These are phyloP conservation scores for Torrubiellomyces zombiae DNA, from an alignment of 2,329 filamentous ascomycete genomes.

Conservation along the genomic window DNA sequence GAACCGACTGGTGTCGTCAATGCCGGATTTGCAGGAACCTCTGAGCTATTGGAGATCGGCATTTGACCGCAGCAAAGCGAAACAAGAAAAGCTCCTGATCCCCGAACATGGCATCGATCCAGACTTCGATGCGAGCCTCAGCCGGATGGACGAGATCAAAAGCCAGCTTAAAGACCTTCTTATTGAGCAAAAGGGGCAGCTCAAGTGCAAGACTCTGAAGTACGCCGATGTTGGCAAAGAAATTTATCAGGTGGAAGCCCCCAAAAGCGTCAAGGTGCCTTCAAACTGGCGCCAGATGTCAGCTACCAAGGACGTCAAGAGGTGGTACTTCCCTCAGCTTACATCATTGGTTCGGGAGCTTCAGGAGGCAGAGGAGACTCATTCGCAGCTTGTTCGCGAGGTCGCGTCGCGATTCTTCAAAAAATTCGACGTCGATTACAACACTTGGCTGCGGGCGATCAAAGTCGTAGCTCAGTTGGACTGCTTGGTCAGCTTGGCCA, in stretches of 20 bases:
- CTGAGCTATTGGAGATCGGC: slow-evolving; percentile 80
- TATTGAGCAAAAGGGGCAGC: slow-evolving; percentile 50
- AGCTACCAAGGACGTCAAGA: slow-evolving; percentile 73
- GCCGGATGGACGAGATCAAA: slow-evolving; percentile 60
- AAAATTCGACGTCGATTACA: slow-evolving; percentile 77
- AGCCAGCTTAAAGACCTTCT: slow-evolving; percentile 55
- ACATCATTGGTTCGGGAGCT: slow-evolving; percentile 68
- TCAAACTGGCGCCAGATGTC: slow-evolving; percentile 94
- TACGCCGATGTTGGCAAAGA: slow-evolving; percentile 88
- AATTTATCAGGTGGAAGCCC: slow-evolving; percentile 87
- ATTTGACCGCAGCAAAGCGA: slow-evolving; percentile 70
- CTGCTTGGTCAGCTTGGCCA: slow-evolving; percentile 84
- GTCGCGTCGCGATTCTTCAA: slow-evolving; percentile 69
- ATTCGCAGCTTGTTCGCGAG: slow-evolving; percentile 78
- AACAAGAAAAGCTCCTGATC: slow-evolving; percentile 64
- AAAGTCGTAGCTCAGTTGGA: slow-evolving; percentile 84
- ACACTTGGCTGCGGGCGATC: slow-evolving; percentile 75
- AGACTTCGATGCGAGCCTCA: slow-evolving; percentile 76
- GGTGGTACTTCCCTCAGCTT: slow-evolving; percentile 82
- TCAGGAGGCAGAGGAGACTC: slow-evolving; percentile 87
- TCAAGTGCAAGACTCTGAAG: slow-evolving; percentile 57
- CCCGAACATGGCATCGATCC: slow-evolving; percentile 78
- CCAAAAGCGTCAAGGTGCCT: slow-evolving; percentile 71
- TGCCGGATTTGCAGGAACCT: slow-evolving; percentile 66
- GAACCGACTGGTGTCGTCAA: slow-evolving; percentile 62